Conservation (phyloP, 345 rosid genomes). For the Brassica carinata region DNA sequence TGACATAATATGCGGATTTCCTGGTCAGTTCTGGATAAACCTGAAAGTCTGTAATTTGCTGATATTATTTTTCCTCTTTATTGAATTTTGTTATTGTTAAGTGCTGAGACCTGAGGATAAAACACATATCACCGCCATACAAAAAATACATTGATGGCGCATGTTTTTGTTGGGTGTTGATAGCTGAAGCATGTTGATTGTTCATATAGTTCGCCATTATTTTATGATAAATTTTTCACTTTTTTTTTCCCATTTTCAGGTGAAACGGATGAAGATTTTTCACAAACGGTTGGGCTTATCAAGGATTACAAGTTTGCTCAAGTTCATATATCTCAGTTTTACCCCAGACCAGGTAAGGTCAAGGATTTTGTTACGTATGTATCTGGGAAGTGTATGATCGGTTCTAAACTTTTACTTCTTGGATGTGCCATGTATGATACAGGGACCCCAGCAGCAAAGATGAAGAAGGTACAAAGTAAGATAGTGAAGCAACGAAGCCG, state of each 20-base stretch:
- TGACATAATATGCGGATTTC: slow-evolving; percentile 94
- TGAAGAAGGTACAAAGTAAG: slow-evolving; percentile 89
- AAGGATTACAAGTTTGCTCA: slow-evolving; percentile 79
- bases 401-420: not conserved
- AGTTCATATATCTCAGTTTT: slow-evolving; percentile 96
- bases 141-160: not conserved
- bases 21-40: slow-evolving; percentile 58
- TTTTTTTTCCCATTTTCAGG: slow-evolving; percentile 48
- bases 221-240: slow-evolving; percentile 1
- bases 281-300: slow-evolving; percentile 70
- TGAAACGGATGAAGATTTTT: slow-evolving; percentile 89
- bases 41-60: not conserved
- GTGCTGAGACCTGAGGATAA: not conserved
- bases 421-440: slow-evolving; percentile 20
- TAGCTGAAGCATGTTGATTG: not conserved
- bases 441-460: slow-evolving; percentile 97
- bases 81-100: not conserved
- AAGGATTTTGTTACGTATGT: not conserved
- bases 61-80: not conserved
- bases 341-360: slow-evolving; percentile 84
- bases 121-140: not conserved
- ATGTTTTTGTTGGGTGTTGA: not conserved
- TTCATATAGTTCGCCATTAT: not conserved
- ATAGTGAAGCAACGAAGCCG: slow-evolving; percentile 87
- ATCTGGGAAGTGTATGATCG: not conserved